phyloP scores from a whole-genome alignment of 805 yeast species.

The Starmera quercuum region DNA sequence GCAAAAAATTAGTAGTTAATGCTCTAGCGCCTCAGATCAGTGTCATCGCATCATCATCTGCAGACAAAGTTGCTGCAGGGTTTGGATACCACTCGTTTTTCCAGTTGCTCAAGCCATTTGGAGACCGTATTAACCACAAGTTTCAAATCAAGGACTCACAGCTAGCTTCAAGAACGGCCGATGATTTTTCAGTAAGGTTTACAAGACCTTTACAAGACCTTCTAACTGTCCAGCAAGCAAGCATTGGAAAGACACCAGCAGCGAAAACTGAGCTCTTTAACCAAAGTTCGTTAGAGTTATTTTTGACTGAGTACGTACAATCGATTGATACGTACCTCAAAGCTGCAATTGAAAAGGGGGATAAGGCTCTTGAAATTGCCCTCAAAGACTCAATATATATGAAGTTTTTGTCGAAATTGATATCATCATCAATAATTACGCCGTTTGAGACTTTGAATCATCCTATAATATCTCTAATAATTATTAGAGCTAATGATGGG shows the following conservation, averaged over 20 bases:
- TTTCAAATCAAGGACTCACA: conserved; percentile 46
- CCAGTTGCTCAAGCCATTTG: conserved; percentile 46
- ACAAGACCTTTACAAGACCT: conserved; percentile 29
- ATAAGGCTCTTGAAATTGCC: conserved; percentile 19
- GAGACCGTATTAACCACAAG: conserved; percentile 41
- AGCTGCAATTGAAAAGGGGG: conserved; percentile 3
- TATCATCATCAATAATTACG: conserved; percentile 52
- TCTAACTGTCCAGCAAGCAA: conserved; percentile 19
- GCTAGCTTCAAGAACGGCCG: conserved; percentile 38
- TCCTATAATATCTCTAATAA: conserved; percentile 71
- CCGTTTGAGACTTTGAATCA: conserved; percentile 85
- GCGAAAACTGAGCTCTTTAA: conserved; percentile 24
- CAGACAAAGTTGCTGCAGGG: conserved; percentile 34
- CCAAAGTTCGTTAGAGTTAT: conserved; percentile 28
- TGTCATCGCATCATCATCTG: conserved; percentile 37
- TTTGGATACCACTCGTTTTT: conserved; percentile 36
- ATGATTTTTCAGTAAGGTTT: conserved; percentile 53
- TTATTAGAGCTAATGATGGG: conserved; percentile 48
- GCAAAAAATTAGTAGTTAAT: conserved; percentile 22
- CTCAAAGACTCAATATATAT: conserved; percentile 45
- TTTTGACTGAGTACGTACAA: conserved; percentile 24
- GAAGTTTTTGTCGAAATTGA: conserved; percentile 47
- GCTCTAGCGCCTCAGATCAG: conserved; percentile 48
- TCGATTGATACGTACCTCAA: conserved; percentile 16
- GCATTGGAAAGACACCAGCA: conserved; percentile 4